Percentiles rank a stretch among this genome's conserved stretches.
phyloP scores from a whole-genome alignment of 2,329 filamentous ascomycete species.

The Acrocalymma vagum region DNA sequence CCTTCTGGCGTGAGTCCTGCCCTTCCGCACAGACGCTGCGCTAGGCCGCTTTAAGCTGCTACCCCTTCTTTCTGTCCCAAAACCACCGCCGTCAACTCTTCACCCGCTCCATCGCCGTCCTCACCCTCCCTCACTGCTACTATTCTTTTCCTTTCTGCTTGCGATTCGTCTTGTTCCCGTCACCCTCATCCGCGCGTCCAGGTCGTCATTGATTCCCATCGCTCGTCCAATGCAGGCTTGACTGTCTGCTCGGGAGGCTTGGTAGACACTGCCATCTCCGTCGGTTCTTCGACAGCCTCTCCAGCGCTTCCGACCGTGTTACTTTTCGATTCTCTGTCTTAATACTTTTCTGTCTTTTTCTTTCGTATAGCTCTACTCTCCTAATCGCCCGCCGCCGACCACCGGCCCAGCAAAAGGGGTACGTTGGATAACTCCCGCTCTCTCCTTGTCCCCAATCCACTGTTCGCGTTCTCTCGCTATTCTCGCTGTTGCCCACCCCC shows the following conservation, averaged over 20 bases:
- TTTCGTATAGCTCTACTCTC: conserved; percentile 37
- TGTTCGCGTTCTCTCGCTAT: no score
- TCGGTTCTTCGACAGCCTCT: conserved; percentile 48
- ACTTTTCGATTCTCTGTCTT: conserved; percentile 48
- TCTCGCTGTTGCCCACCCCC: conserved; percentile 23
- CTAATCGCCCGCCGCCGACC: conserved; percentile 19
- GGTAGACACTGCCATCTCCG: conserved; percentile 51
- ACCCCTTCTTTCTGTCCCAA: conserved; percentile 25
- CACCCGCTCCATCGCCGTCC: conserved; percentile 30
- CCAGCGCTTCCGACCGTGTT: conserved; percentile 39
- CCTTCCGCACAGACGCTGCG: no score
- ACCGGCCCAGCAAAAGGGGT: conserved; percentile 31
- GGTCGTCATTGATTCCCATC: conserved; percentile 29
- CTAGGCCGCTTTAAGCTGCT: no score
- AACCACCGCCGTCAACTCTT: conserved; percentile 28
- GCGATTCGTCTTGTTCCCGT: conserved; percentile 32
- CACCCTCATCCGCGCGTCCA: conserved; percentile 30
- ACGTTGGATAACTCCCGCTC: conserved; percentile 22
- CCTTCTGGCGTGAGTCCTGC: no score
- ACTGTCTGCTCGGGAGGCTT: conserved; percentile 48
- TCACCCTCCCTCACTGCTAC: conserved; percentile 35
- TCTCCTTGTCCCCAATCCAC: background rate
- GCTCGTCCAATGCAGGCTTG: conserved; percentile 49
- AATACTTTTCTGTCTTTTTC: conserved; percentile 41
- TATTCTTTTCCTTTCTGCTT: conserved; percentile 46